Base-by-base conservation (phyloP, 164 flowering plant species). In the Vitis labrusca region DNA sequence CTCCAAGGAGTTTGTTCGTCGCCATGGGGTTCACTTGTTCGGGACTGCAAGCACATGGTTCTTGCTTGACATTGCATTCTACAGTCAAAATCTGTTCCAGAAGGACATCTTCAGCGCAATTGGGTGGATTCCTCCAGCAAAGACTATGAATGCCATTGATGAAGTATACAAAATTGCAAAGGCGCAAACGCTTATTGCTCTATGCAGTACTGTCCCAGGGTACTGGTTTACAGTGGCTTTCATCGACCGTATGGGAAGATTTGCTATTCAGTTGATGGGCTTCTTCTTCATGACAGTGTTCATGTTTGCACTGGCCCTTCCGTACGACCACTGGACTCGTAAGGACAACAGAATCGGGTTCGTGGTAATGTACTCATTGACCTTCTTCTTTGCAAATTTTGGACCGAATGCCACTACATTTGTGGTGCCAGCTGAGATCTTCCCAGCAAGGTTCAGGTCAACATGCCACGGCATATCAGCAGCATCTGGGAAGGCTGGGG, bases 221-320 rank as follows among this genome's bases (percentile, higher is more conserved):
- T 91, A 91, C 79, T 91, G 97, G 95, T 87, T 91, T 73, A 87
- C 97, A 0, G 94, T 91, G 49, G 82, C 81, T 4, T 74, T 91
- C 2, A 91, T 91, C 32, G 97, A 91, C 54, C 61, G 10, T 19
- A 77, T 90, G 9, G 97, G 97, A 23, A 66, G 97, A 16, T 90
- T 84, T 60, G 60, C 80, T 1, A 90, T 91, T 75, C 97, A 91
- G 32, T 19, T 91, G 68, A 78, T 85, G 71, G 97, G 97, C 0
- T 91, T 91, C 80, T 76, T 80, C 79, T 76, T 88, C 78, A 91
- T 91, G 97, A 88, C 97, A 0, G 80, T 87, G 1, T 91, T 90
- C 73, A 91, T 91, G 97, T 82, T 90, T 61, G 85, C 90, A 1
- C 63, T 91, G 2, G 97, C 91, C 13, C 54, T 90, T 10, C 95